Conservation (phyloP, 1,284 basidiomycete genomes). For the Meripilus lineatus region DNA sequence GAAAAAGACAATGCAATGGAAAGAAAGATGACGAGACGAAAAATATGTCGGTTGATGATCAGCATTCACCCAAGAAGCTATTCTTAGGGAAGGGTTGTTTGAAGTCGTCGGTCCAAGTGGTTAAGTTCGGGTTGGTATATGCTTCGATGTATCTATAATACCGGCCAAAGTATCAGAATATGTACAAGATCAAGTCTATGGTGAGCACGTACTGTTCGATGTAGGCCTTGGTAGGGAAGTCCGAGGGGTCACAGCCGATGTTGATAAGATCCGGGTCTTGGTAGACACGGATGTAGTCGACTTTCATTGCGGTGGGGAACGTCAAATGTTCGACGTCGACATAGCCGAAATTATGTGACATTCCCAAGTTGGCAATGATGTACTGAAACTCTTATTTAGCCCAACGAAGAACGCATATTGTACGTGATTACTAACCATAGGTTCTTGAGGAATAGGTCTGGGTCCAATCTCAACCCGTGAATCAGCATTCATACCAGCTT, state of each 20-base stretch:
- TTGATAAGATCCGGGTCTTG: conserved; percentile 64
- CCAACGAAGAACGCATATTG: conserved; percentile 56
- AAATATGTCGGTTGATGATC: conserved; percentile 7
- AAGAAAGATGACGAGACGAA: not conserved
- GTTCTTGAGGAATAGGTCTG: conserved; percentile 27
- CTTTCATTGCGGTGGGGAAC: conserved; percentile 67
- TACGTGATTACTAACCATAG: conserved; percentile 44
- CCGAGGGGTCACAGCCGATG: conserved; percentile 77
- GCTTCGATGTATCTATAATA: conserved; percentile 30
- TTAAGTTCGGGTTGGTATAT: conserved; percentile 35
- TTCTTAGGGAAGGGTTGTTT: conserved; percentile 60
- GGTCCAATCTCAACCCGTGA: conserved; percentile 22
- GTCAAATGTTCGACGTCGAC: conserved; percentile 61
- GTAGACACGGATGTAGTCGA: conserved; percentile 85
- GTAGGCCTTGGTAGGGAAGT: conserved; percentile 73
- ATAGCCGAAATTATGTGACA: conserved; percentile 67
- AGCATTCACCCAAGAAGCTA: conserved; percentile 49
- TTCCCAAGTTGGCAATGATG: conserved; percentile 71
- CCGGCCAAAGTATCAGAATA: not conserved
- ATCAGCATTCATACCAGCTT: conserved; percentile 63
- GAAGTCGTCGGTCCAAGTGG: conserved; percentile 43
- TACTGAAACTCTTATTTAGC: conserved; percentile 36
- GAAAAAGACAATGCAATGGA: not conserved
- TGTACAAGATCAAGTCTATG: not conserved
- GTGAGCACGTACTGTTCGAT: conserved; percentile 57